Percentiles rank a stretch among this genome's conserved stretches.
Conservation (phyloP, 2,329 filamentous ascomycete species). For the Pyrenophora tritici-repentis region DNA sequence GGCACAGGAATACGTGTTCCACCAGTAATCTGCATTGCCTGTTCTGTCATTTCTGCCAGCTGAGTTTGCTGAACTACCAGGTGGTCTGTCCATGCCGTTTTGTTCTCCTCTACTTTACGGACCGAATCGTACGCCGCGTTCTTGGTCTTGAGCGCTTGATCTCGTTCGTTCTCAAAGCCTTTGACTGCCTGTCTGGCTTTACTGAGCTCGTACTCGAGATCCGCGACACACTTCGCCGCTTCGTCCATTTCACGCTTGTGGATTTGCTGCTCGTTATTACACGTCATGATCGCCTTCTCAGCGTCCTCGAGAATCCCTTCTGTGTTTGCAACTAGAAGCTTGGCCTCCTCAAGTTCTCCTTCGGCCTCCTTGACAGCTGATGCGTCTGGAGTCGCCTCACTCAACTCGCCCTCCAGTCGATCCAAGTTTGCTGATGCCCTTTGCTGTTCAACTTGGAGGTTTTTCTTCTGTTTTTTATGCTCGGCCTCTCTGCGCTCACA, state of each 20-base stretch:
- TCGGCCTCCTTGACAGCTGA: constrained; percentile 53
- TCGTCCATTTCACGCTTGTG: constrained; percentile 42
- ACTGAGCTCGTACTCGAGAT: constrained; percentile 23
- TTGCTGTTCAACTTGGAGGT: constrained; percentile 63
- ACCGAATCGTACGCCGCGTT: constrained; percentile 48
- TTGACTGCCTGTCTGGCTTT: constrained; percentile 40
- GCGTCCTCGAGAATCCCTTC: constrained; percentile 56
- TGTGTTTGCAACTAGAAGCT: constrained; percentile 49
- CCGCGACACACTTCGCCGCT: constrained; percentile 32
- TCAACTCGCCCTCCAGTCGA: constrained; percentile 69
- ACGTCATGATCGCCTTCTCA: constrained; percentile 49
- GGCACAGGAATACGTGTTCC: constrained; percentile 37
- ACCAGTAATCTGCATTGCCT: constrained; percentile 34
- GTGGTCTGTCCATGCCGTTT: constrained; percentile 31
- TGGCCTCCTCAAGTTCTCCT: constrained; percentile 60
- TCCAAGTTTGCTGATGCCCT: constrained; percentile 65
- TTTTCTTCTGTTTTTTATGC: constrained; percentile 54
- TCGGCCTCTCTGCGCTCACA: constrained; percentile 55
- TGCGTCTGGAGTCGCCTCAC: constrained; percentile 65
- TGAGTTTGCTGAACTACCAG: neutral
- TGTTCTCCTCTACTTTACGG: constrained; percentile 38
- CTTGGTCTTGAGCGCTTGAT: constrained; percentile 48
- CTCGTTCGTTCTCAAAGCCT: constrained; percentile 38
- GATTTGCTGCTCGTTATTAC: constrained; percentile 44
- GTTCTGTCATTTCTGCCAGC: neutral